Evolutionary conservation across 495 filamentous ascomycete species (phyloP).

Genomic region (Lepraria neglecta): DNA sequence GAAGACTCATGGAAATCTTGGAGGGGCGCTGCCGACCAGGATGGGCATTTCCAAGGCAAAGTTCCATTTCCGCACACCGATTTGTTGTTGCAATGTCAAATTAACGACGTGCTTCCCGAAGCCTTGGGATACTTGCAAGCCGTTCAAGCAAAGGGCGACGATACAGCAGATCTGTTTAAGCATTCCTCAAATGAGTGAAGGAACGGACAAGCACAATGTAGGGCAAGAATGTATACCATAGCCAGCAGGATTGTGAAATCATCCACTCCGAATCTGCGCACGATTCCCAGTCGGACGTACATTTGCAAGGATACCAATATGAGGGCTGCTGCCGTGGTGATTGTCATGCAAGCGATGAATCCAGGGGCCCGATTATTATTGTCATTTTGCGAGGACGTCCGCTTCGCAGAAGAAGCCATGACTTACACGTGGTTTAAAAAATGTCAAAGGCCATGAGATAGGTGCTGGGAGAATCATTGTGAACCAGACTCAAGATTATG

Average conservation of each 20-base stretch:
- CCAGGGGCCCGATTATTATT: neutral
- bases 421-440: neutral
- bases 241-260: neutral
- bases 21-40: neutral
- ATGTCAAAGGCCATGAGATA: neutral
- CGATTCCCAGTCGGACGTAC: neutral
- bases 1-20: conserved; percentile 11
- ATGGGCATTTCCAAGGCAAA: neutral
- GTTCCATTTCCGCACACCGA: conserved; percentile 14
- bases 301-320: neutral
- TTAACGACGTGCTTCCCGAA: neutral
- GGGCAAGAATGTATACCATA: neutral
- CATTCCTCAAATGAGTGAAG: neutral
- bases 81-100: too few relatives aligned
- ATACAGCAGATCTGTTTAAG: neutral
- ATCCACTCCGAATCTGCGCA: neutral
- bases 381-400: neutral
- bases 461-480: neutral
- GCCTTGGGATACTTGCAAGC: neutral
- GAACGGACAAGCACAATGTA: neutral
- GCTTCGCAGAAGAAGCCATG: neutral
- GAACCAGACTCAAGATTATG: neutral
- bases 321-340: neutral
- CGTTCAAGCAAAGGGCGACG: neutral
- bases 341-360: conserved; percentile 6